These are phyloP conservation scores for Sporothrix humicola DNA, from an alignment of 2,329 filamentous ascomycete genomes.

Conservation along the genomic window DNA sequence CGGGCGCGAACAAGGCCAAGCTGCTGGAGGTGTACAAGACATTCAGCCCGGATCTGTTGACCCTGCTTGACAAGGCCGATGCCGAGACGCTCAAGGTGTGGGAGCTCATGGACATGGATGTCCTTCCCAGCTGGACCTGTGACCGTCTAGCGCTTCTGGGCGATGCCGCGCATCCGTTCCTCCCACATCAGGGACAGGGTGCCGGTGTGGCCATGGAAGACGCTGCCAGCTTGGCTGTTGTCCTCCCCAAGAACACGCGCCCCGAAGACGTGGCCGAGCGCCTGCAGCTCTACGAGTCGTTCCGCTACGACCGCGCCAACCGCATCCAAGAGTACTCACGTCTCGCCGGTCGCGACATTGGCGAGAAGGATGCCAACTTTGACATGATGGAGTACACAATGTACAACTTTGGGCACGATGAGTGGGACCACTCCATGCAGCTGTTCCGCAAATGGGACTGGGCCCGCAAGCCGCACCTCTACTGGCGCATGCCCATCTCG, in stretches of 20 bases:
- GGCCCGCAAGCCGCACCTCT: slow-evolving; percentile 46
- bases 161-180: slow-evolving; percentile 72
- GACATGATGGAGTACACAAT: slow-evolving; percentile 52
- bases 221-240: slow-evolving; percentile 61
- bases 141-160: slow-evolving; percentile 63
- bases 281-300: slow-evolving; percentile 63
- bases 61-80: slow-evolving; percentile 52
- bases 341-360: slow-evolving; percentile 55
- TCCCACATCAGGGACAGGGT: slow-evolving; percentile 67
- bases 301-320: slow-evolving; percentile 57
- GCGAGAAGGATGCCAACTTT: slow-evolving; percentile 43
- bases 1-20: slow-evolving; percentile 45
- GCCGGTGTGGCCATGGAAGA: slow-evolving; percentile 71
- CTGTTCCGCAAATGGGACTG: slow-evolving; percentile 57
- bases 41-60: slow-evolving; percentile 51
- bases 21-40: slow-evolving; percentile 50
- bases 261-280: slow-evolving; percentile 58
- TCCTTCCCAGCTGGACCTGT: slow-evolving; percentile 60
- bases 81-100: slow-evolving; percentile 58
- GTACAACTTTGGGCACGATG: slow-evolving; percentile 65
- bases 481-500: slow-evolving; percentile 53
- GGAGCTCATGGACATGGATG: slow-evolving; percentile 67
- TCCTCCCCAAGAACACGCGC: slow-evolving; percentile 57
- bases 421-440: slow-evolving; percentile 60
- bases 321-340: slow-evolving; percentile 51